phyloP scores from a whole-genome alignment of 1,284 basidiomycete species.

The Chiua sp. region DNA sequence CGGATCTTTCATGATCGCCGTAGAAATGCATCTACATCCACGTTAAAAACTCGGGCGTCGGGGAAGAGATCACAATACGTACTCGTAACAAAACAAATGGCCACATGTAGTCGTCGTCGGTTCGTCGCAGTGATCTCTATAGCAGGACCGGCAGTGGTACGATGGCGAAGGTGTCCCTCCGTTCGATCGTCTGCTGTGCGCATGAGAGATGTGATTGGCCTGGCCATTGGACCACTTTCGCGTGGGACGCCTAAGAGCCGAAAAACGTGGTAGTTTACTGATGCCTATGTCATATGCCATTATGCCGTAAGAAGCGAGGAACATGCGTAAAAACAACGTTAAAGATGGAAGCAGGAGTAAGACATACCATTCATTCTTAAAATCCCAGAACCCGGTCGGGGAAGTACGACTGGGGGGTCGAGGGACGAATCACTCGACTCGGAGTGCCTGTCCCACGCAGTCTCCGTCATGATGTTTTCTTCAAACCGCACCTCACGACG shows the following conservation, averaged over 20 bases:
- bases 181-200: constrained; percentile 14
- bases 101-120: constrained; percentile 43
- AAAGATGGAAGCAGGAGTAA: neutral
- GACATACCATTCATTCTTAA: constrained; percentile 26
- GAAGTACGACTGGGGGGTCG: constrained; percentile 28
- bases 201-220: constrained; percentile 9
- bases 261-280: constrained; percentile 39
- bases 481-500: constrained; percentile 42
- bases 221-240: constrained; percentile 25
- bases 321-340: neutral
- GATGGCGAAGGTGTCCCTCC: constrained; percentile 17
- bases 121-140: constrained; percentile 37
- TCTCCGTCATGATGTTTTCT: constrained; percentile 37
- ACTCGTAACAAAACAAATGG: constrained; percentile 40
- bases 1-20: constrained; percentile 34
- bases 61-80: constrained; percentile 12
- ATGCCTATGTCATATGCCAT: constrained; percentile 23
- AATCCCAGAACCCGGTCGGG: constrained; percentile 16
- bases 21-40: constrained; percentile 34
- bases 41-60: constrained; percentile 10
- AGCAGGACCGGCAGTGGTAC: constrained; percentile 40
- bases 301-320: neutral
- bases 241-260: constrained; percentile 30
- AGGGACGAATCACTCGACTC: constrained; percentile 38
- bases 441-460: constrained; percentile 38